Conservation (phyloP, 2,329 filamentous ascomycete species). For the Cercospora sojina region DNA sequence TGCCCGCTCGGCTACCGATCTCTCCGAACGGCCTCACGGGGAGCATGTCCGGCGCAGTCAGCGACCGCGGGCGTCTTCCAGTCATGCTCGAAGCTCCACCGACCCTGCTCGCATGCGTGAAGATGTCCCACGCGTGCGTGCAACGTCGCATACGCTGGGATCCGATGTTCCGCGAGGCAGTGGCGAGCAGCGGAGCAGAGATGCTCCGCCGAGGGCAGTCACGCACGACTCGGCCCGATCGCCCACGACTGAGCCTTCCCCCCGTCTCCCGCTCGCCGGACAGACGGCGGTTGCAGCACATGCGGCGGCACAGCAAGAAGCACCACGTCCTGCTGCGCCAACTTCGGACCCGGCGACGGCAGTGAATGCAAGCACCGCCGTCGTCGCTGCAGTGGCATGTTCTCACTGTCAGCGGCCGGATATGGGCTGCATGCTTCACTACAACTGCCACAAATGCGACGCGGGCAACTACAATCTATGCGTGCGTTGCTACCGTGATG, state of each 20-base stretch:
- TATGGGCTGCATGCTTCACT: slow-evolving; percentile 84
- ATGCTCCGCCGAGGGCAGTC: slow-evolving; percentile 9
- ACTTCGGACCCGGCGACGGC: slow-evolving; percentile 44
- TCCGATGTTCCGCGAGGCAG: slow-evolving; percentile 6
- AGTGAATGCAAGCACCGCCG: background rate
- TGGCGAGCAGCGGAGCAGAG: slow-evolving; percentile 11
- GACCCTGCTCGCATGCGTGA: slow-evolving; percentile 37
- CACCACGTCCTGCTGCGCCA: slow-evolving; percentile 27
- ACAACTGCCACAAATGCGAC: slow-evolving; percentile 72
- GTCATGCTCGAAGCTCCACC: slow-evolving; percentile 46
- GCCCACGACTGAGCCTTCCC: background rate
- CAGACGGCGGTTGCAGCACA: slow-evolving; percentile 16
- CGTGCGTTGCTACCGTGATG: slow-evolving; percentile 71
- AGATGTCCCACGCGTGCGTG: slow-evolving; percentile 24
- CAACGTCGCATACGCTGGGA: slow-evolving; percentile 18
- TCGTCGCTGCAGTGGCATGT: slow-evolving; percentile 62
- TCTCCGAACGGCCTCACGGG: slow-evolving; percentile 44
- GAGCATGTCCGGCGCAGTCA: slow-evolving; percentile 17
- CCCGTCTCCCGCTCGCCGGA: background rate
- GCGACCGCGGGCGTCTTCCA: slow-evolving; percentile 41
- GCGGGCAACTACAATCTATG: slow-evolving; percentile 77
- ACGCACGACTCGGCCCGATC: slow-evolving; percentile 9
- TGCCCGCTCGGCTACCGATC: slow-evolving; percentile 65
- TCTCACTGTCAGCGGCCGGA: slow-evolving; percentile 66
- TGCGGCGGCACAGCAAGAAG: slow-evolving; percentile 19